These are phyloP conservation scores for Austropuccinia psidii DNA, from an alignment of 1,284 basidiomycete species.

Conservation along the genomic window DNA sequence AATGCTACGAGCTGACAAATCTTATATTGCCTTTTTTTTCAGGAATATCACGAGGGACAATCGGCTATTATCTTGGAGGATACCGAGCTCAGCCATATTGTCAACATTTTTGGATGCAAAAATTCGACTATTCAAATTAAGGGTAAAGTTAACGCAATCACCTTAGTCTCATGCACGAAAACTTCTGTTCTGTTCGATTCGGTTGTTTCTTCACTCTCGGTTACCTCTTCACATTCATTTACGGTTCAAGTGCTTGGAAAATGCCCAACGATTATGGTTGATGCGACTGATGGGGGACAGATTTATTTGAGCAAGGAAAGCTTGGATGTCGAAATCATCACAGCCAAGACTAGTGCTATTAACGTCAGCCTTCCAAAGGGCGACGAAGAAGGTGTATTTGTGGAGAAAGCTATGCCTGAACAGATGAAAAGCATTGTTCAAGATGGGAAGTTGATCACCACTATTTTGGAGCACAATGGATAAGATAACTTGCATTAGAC, in stretches of 20 bases:
- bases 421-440: conserved; percentile 82
- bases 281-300: conserved; percentile 89
- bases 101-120: conserved; percentile 89
- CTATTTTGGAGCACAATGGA: conserved; percentile 78
- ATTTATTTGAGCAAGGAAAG: conserved; percentile 83
- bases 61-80: conserved; percentile 65
- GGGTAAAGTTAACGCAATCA: conserved; percentile 93
- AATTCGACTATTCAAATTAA: conserved; percentile 75
- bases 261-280: conserved; percentile 85
- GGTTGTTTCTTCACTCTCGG: conserved; percentile 76
- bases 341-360: conserved; percentile 87
- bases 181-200: conserved; percentile 82
- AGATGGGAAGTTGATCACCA: conserved; percentile 77
- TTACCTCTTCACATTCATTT: conserved; percentile 89
- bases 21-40: too few relatives aligned
- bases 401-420: conserved; percentile 85
- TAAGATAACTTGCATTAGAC: too few relatives aligned
- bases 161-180: conserved; percentile 78
- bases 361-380: conserved; percentile 84
- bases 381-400: conserved; percentile 82
- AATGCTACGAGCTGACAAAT: too few relatives aligned
- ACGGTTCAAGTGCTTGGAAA: conserved; percentile 81
- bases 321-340: conserved; percentile 76
- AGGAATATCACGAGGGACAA: conserved; percentile 93
- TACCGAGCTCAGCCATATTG: conserved; percentile 70